These are phyloP conservation scores for Penicillium nucicola DNA, from an alignment of 495 filamentous ascomycete genomes.

Conservation along the genomic window DNA sequence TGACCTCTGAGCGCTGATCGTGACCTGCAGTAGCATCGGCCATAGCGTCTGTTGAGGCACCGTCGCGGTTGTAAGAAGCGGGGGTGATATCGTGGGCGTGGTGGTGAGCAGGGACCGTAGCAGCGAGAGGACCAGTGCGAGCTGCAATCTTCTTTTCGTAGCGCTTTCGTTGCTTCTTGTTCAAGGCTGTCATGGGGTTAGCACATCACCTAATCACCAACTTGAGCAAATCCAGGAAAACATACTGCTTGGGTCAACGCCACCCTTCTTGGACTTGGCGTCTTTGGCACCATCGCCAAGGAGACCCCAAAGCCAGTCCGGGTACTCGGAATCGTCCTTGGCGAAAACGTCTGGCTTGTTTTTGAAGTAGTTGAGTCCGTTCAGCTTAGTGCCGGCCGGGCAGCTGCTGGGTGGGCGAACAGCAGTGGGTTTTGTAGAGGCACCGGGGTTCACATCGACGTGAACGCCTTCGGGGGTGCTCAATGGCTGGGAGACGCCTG, in stretches of 20 bases:
- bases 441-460: conserved; percentile 25
- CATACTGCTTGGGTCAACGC: conserved; percentile 60
- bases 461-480: conserved; percentile 39
- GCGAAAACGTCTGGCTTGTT: conserved; percentile 69
- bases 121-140: conserved; percentile 61
- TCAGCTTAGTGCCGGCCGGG: conserved; percentile 67
- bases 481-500: conserved; percentile 44
- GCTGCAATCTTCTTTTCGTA: conserved; percentile 63
- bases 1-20: conserved; percentile 41
- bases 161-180: conserved; percentile 58
- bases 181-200: conserved; percentile 32
- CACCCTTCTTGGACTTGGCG: conserved; percentile 34
- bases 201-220: conserved; percentile 1
- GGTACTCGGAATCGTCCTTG: conserved; percentile 80
- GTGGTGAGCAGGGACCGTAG: conserved; percentile 76
- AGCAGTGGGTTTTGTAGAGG: conserved; percentile 22
- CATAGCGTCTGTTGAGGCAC: conserved; percentile 23
- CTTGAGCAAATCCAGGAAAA: conserved; percentile 4
- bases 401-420: conserved; percentile 48
- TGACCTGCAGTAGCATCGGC: conserved; percentile 32
- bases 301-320: conserved; percentile 84
- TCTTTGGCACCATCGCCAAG: conserved; percentile 50
- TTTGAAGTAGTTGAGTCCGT: conserved; percentile 87
- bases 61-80: conserved; percentile 37
- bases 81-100: conserved; percentile 81